A percentile compares a stretch with the other conserved stretches of the same genome.
Evolutionary conservation across 805 yeast species (phyloP).

Genomic region (Yamadazyma insecticola): DNA sequence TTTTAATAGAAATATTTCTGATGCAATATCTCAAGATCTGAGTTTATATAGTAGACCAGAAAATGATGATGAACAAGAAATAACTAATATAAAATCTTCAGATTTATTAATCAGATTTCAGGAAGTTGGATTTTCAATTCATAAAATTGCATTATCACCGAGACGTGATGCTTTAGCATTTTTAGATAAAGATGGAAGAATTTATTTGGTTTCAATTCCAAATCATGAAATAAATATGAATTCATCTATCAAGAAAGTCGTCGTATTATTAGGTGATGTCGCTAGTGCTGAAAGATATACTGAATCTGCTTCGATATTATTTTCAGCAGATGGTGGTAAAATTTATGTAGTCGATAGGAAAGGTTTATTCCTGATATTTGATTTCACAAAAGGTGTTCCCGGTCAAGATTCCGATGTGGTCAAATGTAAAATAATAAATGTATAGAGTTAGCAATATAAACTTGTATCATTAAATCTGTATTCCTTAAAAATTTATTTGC

Average conservation of each 20-base stretch:
- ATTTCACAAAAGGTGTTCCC: constrained; percentile 83
- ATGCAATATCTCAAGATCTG: constrained; percentile 8
- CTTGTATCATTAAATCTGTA: too few relatives aligned
- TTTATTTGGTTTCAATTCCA: constrained; percentile 64
- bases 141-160: constrained; percentile 71
- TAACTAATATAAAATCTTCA: constrained; percentile 40
- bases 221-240: constrained; percentile 24
- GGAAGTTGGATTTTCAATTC: constrained; percentile 79
- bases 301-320: constrained; percentile 75
- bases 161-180: constrained; percentile 83
- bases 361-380: constrained; percentile 74
- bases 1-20: constrained; percentile 4
- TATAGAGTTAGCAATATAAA: constrained; percentile 7
- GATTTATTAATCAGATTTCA: constrained; percentile 51
- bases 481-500: too few relatives aligned
- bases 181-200: constrained; percentile 71
- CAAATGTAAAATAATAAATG: constrained; percentile 55
- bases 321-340: constrained; percentile 78
- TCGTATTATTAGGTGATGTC: constrained; percentile 71
- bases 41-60: constrained; percentile 10
- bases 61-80: constrained; percentile 23
- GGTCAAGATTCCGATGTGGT: constrained; percentile 60
- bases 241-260: constrained; percentile 36
- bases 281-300: constrained; percentile 65
- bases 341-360: constrained; percentile 74